These are phyloP conservation scores for Rugonectria rugulosa DNA, from an alignment of 2,329 filamentous ascomycete species.

Conservation along the genomic window DNA sequence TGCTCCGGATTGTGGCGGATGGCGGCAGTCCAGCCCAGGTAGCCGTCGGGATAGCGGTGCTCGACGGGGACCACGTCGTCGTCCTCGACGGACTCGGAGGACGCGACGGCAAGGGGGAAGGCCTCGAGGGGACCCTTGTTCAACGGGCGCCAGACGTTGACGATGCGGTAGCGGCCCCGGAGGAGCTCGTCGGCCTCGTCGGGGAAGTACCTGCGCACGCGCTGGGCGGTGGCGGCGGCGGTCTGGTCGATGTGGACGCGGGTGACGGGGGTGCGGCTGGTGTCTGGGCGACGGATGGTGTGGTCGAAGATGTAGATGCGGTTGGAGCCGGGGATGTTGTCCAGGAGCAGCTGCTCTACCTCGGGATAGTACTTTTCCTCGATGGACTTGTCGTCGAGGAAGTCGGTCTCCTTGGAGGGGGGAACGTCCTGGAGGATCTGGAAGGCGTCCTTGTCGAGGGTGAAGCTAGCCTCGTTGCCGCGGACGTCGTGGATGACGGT, in stretches of 20 bases:
- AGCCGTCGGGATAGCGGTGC: slow-evolving; percentile 70
- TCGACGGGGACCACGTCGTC: slow-evolving; percentile 75
- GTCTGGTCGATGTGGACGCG: slow-evolving; percentile 88
- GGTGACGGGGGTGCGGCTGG: slow-evolving; percentile 73
- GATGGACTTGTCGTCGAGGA: slow-evolving; percentile 75
- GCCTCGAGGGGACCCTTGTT: slow-evolving; percentile 67
- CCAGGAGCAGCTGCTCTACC: slow-evolving; percentile 74
- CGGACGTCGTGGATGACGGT: slow-evolving; percentile 77
- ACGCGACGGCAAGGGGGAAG: slow-evolving; percentile 73
- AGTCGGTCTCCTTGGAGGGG: slow-evolving; percentile 59
- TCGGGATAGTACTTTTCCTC: slow-evolving; percentile 82
- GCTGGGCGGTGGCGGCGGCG: slow-evolving; percentile 66
- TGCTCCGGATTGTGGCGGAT: slow-evolving; percentile 69
- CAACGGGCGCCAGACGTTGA: slow-evolving; percentile 84
- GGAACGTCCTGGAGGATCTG: slow-evolving; percentile 66
- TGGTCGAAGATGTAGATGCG: slow-evolving; percentile 84
- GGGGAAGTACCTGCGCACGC: slow-evolving; percentile 72
- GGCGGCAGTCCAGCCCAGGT: slow-evolving; percentile 76
- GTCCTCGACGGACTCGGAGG: slow-evolving; percentile 66
- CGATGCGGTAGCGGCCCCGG: slow-evolving; percentile 75
- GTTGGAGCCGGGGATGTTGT: slow-evolving; percentile 70
- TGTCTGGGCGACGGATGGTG: slow-evolving; percentile 76
- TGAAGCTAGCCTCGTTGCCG: slow-evolving; percentile 70
- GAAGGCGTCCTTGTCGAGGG: slow-evolving; percentile 79
- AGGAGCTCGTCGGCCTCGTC: slow-evolving; percentile 73